phyloP scores from a whole-genome alignment of 331 rosid species.

The Dryas integrifolia region DNA sequence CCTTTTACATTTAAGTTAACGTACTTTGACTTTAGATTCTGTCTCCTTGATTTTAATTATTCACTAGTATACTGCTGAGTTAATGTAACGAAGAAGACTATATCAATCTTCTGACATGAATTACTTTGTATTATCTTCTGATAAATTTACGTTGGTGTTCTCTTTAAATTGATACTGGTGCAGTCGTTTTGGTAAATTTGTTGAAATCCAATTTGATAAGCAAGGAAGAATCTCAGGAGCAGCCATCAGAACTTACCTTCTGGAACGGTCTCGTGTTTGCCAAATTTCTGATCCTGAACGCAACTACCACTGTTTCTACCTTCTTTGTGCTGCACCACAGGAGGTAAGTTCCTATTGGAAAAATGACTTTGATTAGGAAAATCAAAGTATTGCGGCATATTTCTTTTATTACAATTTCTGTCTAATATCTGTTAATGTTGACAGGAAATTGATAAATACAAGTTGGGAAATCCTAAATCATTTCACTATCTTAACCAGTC shows the following conservation, averaged over 20 bases:
- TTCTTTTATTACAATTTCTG: slow-evolving; percentile 26
- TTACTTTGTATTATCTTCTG: slow-evolving; percentile 1
- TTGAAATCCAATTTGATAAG: slow-evolving; percentile 95
- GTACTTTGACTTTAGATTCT: slow-evolving; percentile 19
- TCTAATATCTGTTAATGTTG: slow-evolving; percentile 25
- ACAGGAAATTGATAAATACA: slow-evolving; percentile 96
- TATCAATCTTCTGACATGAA: neutral
- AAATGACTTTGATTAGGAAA: slow-evolving; percentile 5
- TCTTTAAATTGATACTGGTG: slow-evolving; percentile 30
- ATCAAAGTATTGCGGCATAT: slow-evolving; percentile 7
- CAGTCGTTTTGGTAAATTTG: slow-evolving; percentile 99
- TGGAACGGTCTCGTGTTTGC: slow-evolving; percentile 98
- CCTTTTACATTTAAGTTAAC: neutral
- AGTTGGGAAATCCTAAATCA: slow-evolving; percentile 77
- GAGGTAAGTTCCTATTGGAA: slow-evolving; percentile 57
- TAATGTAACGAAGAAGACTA: neutral
- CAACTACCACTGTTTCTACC: slow-evolving; percentile 97
- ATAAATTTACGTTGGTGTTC: slow-evolving; percentile 23
- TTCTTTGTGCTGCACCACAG: slow-evolving; percentile 97
- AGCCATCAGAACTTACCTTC: slow-evolving; percentile 93
- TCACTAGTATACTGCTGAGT: neutral
- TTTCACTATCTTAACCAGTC: slow-evolving; percentile 99
- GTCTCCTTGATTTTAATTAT: neutral
- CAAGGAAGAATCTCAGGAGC: slow-evolving; percentile 99
- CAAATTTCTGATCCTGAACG: slow-evolving; percentile 97